These are phyloP conservation scores for Pyrenophora tritici-repentis DNA, from an alignment of 2,329 filamentous ascomycete genomes.

Conservation along the genomic window DNA sequence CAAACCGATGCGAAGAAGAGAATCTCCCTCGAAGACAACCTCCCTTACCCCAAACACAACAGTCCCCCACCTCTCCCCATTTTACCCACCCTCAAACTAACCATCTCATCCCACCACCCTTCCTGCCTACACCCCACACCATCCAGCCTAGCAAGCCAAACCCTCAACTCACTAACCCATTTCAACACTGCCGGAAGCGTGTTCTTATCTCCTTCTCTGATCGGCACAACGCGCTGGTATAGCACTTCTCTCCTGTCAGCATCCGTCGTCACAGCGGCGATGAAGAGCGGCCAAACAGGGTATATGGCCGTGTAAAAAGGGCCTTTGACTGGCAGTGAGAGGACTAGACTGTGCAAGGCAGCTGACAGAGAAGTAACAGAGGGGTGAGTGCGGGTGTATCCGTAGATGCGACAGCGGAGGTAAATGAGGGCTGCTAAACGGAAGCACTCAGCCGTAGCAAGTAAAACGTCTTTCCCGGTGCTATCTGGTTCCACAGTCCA, in stretches of 20 bases:
- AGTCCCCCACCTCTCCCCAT: slow-evolving; percentile 17
- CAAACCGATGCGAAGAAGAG: too few relatives aligned
- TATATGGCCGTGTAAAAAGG: slow-evolving; percentile 41
- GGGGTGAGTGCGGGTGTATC: slow-evolving; percentile 40
- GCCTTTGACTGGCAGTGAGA: slow-evolving; percentile 40
- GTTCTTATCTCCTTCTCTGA: slow-evolving; percentile 41
- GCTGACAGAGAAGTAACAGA: slow-evolving; percentile 37
- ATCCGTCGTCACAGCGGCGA: slow-evolving; percentile 40
- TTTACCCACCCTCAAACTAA: slow-evolving; percentile 35
- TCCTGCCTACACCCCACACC: slow-evolving; percentile 20
- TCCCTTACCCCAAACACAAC: slow-evolving; percentile 18
- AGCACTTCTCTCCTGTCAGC: slow-evolving; percentile 39
- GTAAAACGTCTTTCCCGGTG: slow-evolving; percentile 29
- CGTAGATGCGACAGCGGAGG: slow-evolving; percentile 38
- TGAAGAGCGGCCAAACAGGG: slow-evolving; percentile 41
- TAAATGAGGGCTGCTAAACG: slow-evolving; percentile 42
- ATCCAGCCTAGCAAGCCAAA: slow-evolving; percentile 41
- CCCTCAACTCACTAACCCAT: slow-evolving; percentile 36
- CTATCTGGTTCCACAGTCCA: slow-evolving; percentile 34
- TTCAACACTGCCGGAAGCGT: slow-evolving; percentile 38
- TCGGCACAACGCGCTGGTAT: slow-evolving; percentile 39
- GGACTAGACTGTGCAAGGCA: slow-evolving; percentile 27
- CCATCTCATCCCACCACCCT: slow-evolving; percentile 45
- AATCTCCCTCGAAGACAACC: too few relatives aligned
- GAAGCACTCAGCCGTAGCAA: slow-evolving; percentile 39